These are phyloP conservation scores for Chlorencoelia australis DNA, from an alignment of 2,329 filamentous ascomycete genomes.

Conservation along the genomic window DNA sequence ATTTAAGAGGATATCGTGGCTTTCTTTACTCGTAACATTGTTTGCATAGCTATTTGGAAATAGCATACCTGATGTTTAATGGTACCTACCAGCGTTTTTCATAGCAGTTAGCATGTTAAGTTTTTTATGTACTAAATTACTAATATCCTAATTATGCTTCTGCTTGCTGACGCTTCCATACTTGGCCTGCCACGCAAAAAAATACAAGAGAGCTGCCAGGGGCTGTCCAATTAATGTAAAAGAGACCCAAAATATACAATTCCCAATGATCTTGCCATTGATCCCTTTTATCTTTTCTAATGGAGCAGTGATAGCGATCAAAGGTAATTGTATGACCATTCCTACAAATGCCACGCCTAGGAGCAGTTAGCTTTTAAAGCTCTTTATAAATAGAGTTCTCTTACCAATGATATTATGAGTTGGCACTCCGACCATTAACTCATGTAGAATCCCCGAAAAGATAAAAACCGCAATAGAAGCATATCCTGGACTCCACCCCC, in stretches of 20 bases:
- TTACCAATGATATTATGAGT: constrained; percentile 86
- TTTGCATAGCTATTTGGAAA: too few species aligned
- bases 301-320: constrained; percentile 71
- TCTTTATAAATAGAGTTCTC: too few species aligned
- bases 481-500: constrained; percentile 61
- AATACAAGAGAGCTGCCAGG: constrained; percentile 84
- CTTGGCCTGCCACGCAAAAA: constrained; percentile 97
- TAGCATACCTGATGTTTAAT: too few species aligned
- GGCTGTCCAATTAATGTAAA: constrained; percentile 96
- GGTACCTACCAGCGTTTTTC: too few species aligned
- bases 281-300: constrained; percentile 70
- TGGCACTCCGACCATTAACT: constrained; percentile 84
- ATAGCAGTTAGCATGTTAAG: too few species aligned
- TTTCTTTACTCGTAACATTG: too few species aligned
- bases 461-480: constrained; percentile 80
- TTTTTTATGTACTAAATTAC: too few species aligned
- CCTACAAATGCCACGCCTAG: constrained; percentile 81
- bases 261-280: constrained; percentile 72
- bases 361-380: constrained; percentile 16
- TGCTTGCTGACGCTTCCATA: constrained; percentile 66
- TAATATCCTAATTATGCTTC: too few species aligned
- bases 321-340: constrained; percentile 86
- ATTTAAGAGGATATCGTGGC: too few species aligned
- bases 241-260: constrained; percentile 91
- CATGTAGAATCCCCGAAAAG: constrained; percentile 81